Conservation (phyloP, 179 eudicot species). For the Heliamphora pulchella region DNA sequence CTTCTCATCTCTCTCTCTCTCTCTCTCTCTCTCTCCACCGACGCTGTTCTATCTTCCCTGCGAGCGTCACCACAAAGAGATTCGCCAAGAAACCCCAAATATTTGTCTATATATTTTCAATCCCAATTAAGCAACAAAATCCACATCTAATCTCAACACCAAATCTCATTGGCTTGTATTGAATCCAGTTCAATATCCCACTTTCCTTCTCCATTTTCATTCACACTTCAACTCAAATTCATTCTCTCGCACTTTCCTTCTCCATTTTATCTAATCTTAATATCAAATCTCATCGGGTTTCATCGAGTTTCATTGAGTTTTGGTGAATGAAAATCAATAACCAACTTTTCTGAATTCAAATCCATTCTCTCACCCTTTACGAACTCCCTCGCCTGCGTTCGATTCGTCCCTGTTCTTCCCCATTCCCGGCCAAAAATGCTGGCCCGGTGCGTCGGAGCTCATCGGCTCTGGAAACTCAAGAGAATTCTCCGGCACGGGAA, state of each 20-base stretch:
- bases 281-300: too few species aligned
- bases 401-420: background rate
- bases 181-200: background rate
- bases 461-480: conserved; percentile 13
- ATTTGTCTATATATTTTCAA: background rate
- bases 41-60: background rate
- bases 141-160: background rate
- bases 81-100: background rate
- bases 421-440: conserved; percentile 9
- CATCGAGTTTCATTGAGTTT: background rate
- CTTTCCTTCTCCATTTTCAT: background rate
- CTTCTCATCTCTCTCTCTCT: background rate
- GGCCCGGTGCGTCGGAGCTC: conserved; percentile 14
- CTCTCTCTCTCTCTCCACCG: background rate
- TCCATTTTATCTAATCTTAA: too few species aligned
- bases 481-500: conserved; percentile 25
- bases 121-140: background rate
- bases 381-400: background rate
- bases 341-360: background rate
- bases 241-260: too few species aligned
- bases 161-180: too few species aligned
- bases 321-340: background rate
- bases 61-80: background rate
- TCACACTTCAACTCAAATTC: too few species aligned
- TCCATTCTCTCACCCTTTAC: background rate